These are phyloP conservation scores for Tulasnella sp. DNA, from an alignment of 768 basidiomycete genomes.

Conservation along the genomic window DNA sequence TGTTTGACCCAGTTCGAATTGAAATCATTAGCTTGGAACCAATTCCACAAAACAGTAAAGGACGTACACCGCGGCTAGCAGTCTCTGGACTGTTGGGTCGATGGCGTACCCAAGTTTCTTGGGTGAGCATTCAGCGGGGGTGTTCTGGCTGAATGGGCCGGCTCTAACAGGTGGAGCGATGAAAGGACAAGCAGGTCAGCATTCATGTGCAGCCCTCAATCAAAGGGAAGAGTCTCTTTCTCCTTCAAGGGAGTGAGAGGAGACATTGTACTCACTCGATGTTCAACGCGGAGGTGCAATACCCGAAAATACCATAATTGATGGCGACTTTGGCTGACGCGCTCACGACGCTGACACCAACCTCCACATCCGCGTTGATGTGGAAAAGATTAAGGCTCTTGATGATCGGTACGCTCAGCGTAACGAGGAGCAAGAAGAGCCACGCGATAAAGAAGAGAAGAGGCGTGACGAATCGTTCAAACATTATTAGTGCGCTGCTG, in stretches of 20 bases:
- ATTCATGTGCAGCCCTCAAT: neutral
- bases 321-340: slow-evolving; percentile 48
- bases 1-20: neutral
- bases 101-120: slow-evolving; percentile 59
- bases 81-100: slow-evolving; percentile 52
- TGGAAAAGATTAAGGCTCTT: slow-evolving; percentile 60
- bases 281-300: slow-evolving; percentile 56
- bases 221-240: too few relatives aligned
- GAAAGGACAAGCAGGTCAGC: slow-evolving; percentile 29
- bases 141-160: slow-evolving; percentile 34
- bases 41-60: slow-evolving; percentile 26
- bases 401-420: slow-evolving; percentile 63
- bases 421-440: slow-evolving; percentile 63
- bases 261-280: slow-evolving; percentile 47
- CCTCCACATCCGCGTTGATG: slow-evolving; percentile 47
- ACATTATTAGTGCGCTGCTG: neutral
- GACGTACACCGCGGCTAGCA: slow-evolving; percentile 48
- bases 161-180: slow-evolving; percentile 18
- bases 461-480: slow-evolving; percentile 39
- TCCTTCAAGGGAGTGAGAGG: neutral
- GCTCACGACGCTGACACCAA: slow-evolving; percentile 39
- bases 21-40: slow-evolving; percentile 15
- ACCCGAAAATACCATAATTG: slow-evolving; percentile 67
- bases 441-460: slow-evolving; percentile 57
- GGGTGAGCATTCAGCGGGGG: slow-evolving; percentile 51